Base-by-base conservation (phyloP, 768 basidiomycete genomes). In the Leucocoprinus sp. region DNA sequence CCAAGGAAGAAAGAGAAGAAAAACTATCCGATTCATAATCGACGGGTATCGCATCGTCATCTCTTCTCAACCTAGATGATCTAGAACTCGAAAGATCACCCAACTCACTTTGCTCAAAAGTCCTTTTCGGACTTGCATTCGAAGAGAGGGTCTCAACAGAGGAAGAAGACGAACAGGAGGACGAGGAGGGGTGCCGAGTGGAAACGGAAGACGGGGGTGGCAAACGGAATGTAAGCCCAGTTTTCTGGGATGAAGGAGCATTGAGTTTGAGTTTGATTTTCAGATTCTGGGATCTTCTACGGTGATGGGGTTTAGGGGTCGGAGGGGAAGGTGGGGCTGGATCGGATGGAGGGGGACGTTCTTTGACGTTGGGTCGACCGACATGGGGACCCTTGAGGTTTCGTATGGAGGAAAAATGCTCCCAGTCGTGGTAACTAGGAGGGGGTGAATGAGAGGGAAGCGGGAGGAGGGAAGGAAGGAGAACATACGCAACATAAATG, bases 401-500 rank as follows among this genome's bases (percentile, higher is more conserved):
- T 37, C 92, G 84, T 48, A 95, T 87, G n/a, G 84, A 88, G 9
- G 87, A 91, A 57, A 93, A 95, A 59, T 95, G 92, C 57, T 95
- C 91, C 87, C 88, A 93, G 60, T 92, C 88, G 57, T 93, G 84
- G 60, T 91, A 93, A 23, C 87, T 88, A 55, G 9, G 21, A 4
- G 14, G 22, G 26, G 7, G 43, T 48, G 18, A 39, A 23, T 36
- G 19, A 37, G 19, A 33, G 21, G 47, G 29, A 43, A 17, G 15
- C 8, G 40, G 17, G 5, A 24, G 8, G 3, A 12, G 19, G 43
- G 27, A 46, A 28, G 14, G 27, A 42, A 15, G 28, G 8, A 23
- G 18, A 39, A 83, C 87, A 61, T 64, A 90, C 84, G 90, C 90
- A 48, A 92, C 86, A 65, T 91, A 92, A 14, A 92, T 70, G 2